These are phyloP conservation scores for Phtheirospermum japonicum DNA, from an alignment of 257 asterid species.

Conservation along the genomic window DNA sequence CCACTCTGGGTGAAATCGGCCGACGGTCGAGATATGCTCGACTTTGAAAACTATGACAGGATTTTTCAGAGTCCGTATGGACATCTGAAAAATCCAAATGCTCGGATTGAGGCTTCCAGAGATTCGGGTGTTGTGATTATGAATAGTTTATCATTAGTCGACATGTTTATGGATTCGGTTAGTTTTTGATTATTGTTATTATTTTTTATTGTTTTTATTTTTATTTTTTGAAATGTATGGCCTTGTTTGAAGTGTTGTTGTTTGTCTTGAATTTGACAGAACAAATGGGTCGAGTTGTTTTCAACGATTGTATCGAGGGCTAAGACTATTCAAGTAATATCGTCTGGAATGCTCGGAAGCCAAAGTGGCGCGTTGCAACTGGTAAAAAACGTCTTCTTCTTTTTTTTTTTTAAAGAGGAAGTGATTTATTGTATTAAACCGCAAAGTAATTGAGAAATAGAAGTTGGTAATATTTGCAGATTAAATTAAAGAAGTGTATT, in stretches of 20 bases:
- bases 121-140: constrained; percentile 80
- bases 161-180: constrained; percentile 84
- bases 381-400: constrained; percentile 47
- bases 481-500: no score
- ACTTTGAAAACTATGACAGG: constrained; percentile 60
- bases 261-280: constrained; percentile 38
- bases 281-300: constrained; percentile 78
- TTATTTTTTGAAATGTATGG: background rate
- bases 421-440: no score
- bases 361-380: constrained; percentile 69
- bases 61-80: constrained; percentile 53
- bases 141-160: constrained; percentile 69
- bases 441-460: background rate
- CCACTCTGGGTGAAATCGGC: constrained; percentile 70
- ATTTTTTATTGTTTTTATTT: background rate
- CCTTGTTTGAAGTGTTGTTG: no score
- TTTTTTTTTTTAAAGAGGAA: no score
- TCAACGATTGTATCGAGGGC: constrained; percentile 87
- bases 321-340: constrained; percentile 65
- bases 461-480: no score
- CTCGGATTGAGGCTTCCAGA: constrained; percentile 68
- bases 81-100: constrained; percentile 58
- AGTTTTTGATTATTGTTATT: constrained; percentile 10
- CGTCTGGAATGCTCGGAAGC: constrained; percentile 64
- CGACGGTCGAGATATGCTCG: constrained; percentile 68